A percentile compares a stretch with the other conserved stretches of the same genome.
Conservation (phyloP, 768 basidiomycete genomes). For the Trametes punicea region DNA sequence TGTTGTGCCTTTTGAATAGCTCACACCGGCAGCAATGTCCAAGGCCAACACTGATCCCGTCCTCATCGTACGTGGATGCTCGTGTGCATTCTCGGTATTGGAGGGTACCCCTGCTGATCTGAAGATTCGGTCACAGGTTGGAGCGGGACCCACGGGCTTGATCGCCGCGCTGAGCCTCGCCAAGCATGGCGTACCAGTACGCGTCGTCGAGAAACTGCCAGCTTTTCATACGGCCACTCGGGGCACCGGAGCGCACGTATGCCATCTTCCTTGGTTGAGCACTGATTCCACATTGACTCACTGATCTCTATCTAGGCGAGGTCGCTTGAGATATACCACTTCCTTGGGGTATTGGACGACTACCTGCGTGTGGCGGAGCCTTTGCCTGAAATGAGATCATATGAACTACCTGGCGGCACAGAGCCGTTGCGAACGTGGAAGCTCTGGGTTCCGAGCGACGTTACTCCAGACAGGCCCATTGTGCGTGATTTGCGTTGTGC, state of each 20-base stretch:
- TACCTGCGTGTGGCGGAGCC: neutral
- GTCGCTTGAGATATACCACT: slow-evolving; percentile 20
- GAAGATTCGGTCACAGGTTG: slow-evolving; percentile 13
- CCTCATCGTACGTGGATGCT: neutral
- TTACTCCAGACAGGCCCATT: slow-evolving; percentile 19
- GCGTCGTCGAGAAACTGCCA: slow-evolving; percentile 21
- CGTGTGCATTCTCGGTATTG: neutral
- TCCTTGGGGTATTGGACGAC: slow-evolving; percentile 22
- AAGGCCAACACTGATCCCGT: neutral
- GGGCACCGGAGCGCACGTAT: slow-evolving; percentile 29
- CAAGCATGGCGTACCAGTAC: slow-evolving; percentile 22
- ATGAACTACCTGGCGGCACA: slow-evolving; percentile 22
- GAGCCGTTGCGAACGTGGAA: slow-evolving; percentile 7
- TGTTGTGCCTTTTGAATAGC: too few species aligned
- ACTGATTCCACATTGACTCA: neutral
- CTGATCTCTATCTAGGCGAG: slow-evolving; percentile 18
- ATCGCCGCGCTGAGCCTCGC: slow-evolving; percentile 17
- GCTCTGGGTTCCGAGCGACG: neutral
- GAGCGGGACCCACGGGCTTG: slow-evolving; percentile 23
- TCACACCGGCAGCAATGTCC: neutral
- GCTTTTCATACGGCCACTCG: slow-evolving; percentile 24
- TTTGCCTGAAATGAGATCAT: slow-evolving; percentile 4
- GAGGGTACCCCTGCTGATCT: neutral
- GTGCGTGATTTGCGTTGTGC: slow-evolving; percentile 5
- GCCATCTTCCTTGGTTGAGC: neutral